A percentile compares a stretch with the other conserved stretches of the same genome.
Conservation (phyloP, 148 eudicot genomes). For the Vaccinium darrowii region DNA sequence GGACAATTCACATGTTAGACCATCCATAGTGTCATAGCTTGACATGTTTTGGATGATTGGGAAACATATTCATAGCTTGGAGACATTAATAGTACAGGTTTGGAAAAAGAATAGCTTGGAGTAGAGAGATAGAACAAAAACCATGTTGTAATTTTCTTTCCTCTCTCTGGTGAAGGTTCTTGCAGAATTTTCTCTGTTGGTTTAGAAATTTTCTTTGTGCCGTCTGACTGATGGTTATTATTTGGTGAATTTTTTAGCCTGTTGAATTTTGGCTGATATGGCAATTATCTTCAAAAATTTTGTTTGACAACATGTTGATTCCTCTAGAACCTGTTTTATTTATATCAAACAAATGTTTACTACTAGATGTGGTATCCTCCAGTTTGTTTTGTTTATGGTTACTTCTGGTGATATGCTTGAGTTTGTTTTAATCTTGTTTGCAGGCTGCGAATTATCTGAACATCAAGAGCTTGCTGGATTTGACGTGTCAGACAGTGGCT, state of each 20-base stretch:
- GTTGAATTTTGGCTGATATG: no score
- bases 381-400: neutral
- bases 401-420: neutral
- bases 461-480: conserved; percentile 41
- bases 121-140: neutral
- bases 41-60: neutral
- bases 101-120: neutral
- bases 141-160: neutral
- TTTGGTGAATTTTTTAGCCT: no score
- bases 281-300: no score
- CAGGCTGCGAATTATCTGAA: conserved; percentile 39
- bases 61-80: neutral
- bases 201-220: no score
- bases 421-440: neutral
- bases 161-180: no score
- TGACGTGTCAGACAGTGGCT: conserved; percentile 46
- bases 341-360: neutral
- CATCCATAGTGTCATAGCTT: neutral
- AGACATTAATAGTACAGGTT: neutral
- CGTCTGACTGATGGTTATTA: no score
- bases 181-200: no score
- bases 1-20: neutral
- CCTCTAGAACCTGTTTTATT: no score
- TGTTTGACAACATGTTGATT: no score
- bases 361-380: neutral